Evolutionary conservation across 305 asterid species (phyloP), one percentile per base, ranked within the genome.

Genomic region (Fraxinus dipetala): DNA sequence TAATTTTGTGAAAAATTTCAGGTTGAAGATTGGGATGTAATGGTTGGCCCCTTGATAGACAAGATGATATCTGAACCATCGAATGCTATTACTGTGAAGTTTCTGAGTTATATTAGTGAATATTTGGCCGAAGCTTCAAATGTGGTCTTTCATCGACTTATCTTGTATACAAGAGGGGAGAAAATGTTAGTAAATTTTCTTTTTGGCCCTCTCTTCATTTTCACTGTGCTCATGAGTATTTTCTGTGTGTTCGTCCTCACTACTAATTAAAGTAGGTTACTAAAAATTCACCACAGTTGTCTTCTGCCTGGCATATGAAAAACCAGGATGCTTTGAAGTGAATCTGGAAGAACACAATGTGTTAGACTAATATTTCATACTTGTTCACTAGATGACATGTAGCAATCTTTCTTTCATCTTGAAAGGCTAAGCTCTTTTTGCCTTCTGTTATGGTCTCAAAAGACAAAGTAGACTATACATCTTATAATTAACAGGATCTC

Each of bases 41-140:
- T 91, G 81, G 89, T 85, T 80, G 92, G 85, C 78, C 91, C 95
- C 73, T 89, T 95, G 87, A 83, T 92, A 31, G 93, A 90, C 90
- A 95, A 91, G 90, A 91, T 93, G 88, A 88, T 95, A 81, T 88
- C 87, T 2, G 97, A 95, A 83, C 97, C 99, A 80, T 91, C 99
- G 65, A 93, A 93, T 89, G 92, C 98, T 70, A 89, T 93, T 76
- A 90, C 90, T 79, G 95, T 95, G 88, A 91, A 91, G 86, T 92
- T 89, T 81, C 92, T 92, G 72, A 93, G 98, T 89, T 91, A 87
- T 85, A 91, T 95, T 78, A 93, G 97, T 84, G 96, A 93, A 82
- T 89, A 91, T 86, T 84, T 95, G 89, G 97, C 92, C 69, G 93
- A 85, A 82, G 88, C 87, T 63, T 92, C 91, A 76, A 93, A 92